These are phyloP conservation scores for Aureobasidium namibiae DNA, from an alignment of 2,329 filamentous ascomycete species.

Conservation along the genomic window DNA sequence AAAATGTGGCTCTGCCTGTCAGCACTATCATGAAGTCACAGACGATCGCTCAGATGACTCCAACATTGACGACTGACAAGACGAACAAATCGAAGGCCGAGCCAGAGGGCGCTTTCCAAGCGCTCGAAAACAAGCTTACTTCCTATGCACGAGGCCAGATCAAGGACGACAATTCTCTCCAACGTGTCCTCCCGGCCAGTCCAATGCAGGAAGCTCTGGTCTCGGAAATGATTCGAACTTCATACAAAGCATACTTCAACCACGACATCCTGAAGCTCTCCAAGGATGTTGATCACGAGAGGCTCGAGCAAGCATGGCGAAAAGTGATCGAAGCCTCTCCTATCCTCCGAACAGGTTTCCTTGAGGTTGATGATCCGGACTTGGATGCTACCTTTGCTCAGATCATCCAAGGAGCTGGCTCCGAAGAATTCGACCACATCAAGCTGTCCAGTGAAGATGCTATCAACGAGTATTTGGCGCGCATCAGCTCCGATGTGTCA, in stretches of 20 bases:
- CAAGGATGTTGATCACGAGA: constrained; percentile 44
- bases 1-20: constrained; percentile 55
- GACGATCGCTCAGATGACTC: constrained; percentile 56
- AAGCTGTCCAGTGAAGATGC: constrained; percentile 5
- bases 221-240: constrained; percentile 68
- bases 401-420: constrained; percentile 33
- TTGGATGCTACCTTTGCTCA: constrained; percentile 51
- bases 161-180: constrained; percentile 27
- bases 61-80: constrained; percentile 14
- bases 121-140: not conserved
- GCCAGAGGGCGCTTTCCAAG: not conserved
- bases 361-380: constrained; percentile 53
- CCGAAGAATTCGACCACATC: constrained; percentile 21
- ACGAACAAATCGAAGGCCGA: not conserved
- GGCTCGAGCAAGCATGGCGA: constrained; percentile 54
- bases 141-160: constrained; percentile 9
- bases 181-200: constrained; percentile 63
- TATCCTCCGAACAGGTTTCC: constrained; percentile 68
- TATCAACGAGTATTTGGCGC: constrained; percentile 19
- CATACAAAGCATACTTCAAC: constrained; percentile 74
- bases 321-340: constrained; percentile 53
- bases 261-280: constrained; percentile 64
- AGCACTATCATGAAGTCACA: constrained; percentile 68
- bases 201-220: constrained; percentile 83
- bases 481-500: constrained; percentile 28